Evolutionary conservation across 2,329 filamentous ascomycete genomes (phyloP), one percentile per base, ranked within the genome.

Genomic region (Diaporthe batatas): DNA sequence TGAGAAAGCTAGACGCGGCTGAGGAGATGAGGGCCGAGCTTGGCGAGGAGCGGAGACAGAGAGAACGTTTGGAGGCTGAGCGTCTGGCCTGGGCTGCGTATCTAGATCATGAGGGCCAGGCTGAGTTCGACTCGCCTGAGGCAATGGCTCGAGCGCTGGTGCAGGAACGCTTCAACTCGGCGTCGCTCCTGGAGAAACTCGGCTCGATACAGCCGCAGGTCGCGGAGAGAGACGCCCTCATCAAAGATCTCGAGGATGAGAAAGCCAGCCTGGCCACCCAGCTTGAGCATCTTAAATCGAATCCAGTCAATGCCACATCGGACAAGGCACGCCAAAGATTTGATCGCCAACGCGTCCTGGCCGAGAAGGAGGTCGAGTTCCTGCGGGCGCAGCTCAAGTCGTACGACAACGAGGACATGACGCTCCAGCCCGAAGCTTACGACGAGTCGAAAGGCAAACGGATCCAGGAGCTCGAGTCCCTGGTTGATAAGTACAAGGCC

Each of bases 361-460:
- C 95, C 0, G 88, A 94, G 32, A 98, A 98, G 79, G 97, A 99
- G 80, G 94, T 96, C 0, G 95, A 98, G 77, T 98, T 97, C 80
- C 88, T 99, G 8, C 93, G 96, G 29, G 96, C 94, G 0, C 96
- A 99, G 81, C 88, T 98, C 70, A 95, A 95, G 83, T 92, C 93
- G 0, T 93, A 97, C 74, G 94, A 98, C 78, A 89, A 91, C 0
- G 96, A 99, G 81, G 95, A 98, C 78, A 90, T 91, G 69, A 95
- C 95, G 0, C 93, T 98, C 84, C 91, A 96, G 71, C 91, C 94
- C 0, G 93, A 94, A 44, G 91, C 90, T 55, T 92, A 93, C 70
- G 94, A 99, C 78, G 89, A 93, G 76, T 88, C 91, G 25, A 96
- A 95, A 75, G 85, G 88, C 0, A 87, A 92, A 75, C 92, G 94